phyloP scores from a whole-genome alignment of 768 basidiomycete genomes.

The Suillus bovinus region DNA sequence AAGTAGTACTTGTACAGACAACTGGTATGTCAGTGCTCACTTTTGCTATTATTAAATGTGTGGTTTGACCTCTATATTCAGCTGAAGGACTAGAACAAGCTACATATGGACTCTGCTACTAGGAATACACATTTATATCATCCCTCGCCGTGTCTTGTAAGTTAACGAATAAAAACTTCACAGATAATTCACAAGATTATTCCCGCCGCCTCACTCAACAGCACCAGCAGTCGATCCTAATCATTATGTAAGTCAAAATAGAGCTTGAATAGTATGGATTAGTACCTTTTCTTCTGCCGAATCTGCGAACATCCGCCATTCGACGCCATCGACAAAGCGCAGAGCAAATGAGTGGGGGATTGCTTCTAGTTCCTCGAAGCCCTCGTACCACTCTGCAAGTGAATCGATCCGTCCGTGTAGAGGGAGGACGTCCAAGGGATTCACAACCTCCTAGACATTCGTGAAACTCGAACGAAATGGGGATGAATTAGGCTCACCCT shows the following conservation, averaged over 20 bases:
- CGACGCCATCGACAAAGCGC: conserved; percentile 51
- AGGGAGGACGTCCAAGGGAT: conserved; percentile 37
- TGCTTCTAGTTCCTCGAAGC: conserved; percentile 65
- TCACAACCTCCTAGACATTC: conserved; percentile 28
- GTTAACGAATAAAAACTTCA: conserved; percentile 9
- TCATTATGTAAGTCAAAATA: neutral
- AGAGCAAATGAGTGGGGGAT: conserved; percentile 68
- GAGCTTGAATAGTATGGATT: neutral
- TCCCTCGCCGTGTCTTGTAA: neutral
- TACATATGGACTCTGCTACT: neutral
- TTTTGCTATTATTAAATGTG: neutral
- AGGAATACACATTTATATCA: neutral
- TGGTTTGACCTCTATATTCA: neutral
- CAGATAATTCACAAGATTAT: conserved; percentile 26
- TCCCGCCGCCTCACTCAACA: conserved; percentile 31
- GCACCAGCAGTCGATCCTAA: conserved; percentile 29
- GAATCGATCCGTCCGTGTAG: conserved; percentile 47
- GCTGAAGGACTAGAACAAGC: neutral
- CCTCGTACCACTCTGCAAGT: conserved; percentile 64
- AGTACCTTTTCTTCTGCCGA: conserved; percentile 62
- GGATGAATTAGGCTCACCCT: conserved; percentile 38
- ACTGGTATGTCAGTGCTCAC: neutral
- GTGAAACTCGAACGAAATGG: conserved; percentile 1
- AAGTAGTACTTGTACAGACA: neutral
- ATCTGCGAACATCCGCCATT: conserved; percentile 63